A percentile compares a stretch with the other conserved stretches of the same genome.
Evolutionary conservation across 208 protist genomes (phyloP).

Genomic region (Trypanosomatidae sp.): DNA sequence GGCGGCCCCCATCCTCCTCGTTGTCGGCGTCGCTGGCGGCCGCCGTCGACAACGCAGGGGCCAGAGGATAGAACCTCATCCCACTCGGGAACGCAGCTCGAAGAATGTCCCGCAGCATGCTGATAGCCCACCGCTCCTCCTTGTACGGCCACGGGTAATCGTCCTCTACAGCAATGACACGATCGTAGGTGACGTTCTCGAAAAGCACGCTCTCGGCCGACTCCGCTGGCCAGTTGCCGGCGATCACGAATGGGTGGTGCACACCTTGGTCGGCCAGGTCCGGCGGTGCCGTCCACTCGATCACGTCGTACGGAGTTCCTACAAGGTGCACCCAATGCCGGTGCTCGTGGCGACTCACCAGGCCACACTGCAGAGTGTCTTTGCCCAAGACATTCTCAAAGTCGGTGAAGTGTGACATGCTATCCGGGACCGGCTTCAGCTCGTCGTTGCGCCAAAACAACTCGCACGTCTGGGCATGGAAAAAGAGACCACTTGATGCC

Average conservation of each 20-base stretch:
- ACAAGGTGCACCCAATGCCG: slow-evolving; percentile 84
- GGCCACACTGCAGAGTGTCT: slow-evolving; percentile 69
- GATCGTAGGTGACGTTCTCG: slow-evolving; percentile 51
- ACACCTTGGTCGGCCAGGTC: slow-evolving; percentile 49
- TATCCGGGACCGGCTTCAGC: slow-evolving; percentile 79
- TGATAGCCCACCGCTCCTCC: slow-evolving; percentile 76
- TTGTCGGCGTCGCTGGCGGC: background rate
- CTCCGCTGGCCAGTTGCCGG: slow-evolving; percentile 39
- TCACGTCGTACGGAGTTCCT: slow-evolving; percentile 76
- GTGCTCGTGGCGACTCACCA: slow-evolving; percentile 57
- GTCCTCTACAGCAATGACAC: slow-evolving; percentile 39
- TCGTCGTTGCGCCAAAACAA: slow-evolving; percentile 85
- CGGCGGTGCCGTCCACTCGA: slow-evolving; percentile 66
- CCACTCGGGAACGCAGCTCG: slow-evolving; percentile 33
- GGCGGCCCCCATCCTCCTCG: slow-evolving; percentile 1
- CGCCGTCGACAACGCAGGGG: slow-evolving; percentile 18
- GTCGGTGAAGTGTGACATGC: slow-evolving; percentile 86
- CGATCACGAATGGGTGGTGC: slow-evolving; percentile 41
- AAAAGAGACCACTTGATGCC: slow-evolving; percentile 45
- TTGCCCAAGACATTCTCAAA: slow-evolving; percentile 80
- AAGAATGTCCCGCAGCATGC: slow-evolving; percentile 46
- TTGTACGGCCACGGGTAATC: slow-evolving; percentile 47
- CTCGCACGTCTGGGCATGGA: slow-evolving; percentile 76
- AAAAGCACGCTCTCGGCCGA: slow-evolving; percentile 32
- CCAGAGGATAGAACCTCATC: slow-evolving; percentile 56